Conservation (phyloP, 495 filamentous ascomycete species). For the Penicillium roqueforti region DNA sequence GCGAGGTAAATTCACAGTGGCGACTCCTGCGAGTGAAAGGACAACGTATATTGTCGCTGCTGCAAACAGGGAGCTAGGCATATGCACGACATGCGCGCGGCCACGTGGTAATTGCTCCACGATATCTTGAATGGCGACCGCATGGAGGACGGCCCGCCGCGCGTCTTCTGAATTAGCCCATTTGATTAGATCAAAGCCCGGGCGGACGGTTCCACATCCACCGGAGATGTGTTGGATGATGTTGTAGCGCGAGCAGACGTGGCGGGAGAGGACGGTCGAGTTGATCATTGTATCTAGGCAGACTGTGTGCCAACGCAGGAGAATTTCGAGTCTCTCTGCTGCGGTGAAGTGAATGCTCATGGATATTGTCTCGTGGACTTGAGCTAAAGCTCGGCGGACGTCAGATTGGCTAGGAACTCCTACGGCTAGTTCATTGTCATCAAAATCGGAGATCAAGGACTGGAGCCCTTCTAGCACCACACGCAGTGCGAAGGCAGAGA, state of each 20-base stretch:
- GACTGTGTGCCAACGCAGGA: conserved; percentile 49
- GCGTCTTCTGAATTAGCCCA: conserved; percentile 42
- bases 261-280: conserved; percentile 39
- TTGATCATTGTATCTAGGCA: conserved; percentile 45
- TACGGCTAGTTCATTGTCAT: conserved; percentile 37
- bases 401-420: conserved; percentile 42
- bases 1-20: conserved; percentile 36
- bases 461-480: conserved; percentile 46
- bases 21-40: conserved; percentile 36
- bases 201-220: conserved; percentile 19
- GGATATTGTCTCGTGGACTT: conserved; percentile 39
- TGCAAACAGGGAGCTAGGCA: conserved; percentile 45
- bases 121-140: conserved; percentile 48
- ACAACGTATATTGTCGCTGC: conserved; percentile 43
- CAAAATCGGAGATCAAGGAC: conserved; percentile 41
- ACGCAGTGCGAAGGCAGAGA: conserved; percentile 42
- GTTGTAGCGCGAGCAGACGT: conserved; percentile 39
- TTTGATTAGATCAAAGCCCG: conserved; percentile 35
- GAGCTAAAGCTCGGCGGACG: conserved; percentile 38
- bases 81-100: conserved; percentile 44
- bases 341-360: conserved; percentile 38
- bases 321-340: conserved; percentile 38
- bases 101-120: conserved; percentile 47
- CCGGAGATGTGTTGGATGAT: conserved; percentile 41
- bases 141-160: conserved; percentile 43